These are phyloP conservation scores for Clonostachys byssicola DNA, from an alignment of 2,329 filamentous ascomycete genomes.

Conservation along the genomic window DNA sequence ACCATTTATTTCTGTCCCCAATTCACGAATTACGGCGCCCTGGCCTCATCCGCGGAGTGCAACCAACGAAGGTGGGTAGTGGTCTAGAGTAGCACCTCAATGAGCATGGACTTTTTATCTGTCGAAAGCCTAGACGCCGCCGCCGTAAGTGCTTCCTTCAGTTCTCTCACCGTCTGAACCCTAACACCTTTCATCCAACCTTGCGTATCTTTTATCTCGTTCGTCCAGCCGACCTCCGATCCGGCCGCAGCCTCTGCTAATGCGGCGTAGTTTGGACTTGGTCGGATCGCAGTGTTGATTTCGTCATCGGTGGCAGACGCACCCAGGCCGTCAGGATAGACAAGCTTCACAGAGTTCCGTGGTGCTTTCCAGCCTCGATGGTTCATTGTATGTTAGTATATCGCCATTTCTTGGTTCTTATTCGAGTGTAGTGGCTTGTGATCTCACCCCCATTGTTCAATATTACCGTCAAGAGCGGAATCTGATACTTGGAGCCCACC, in stretches of 20 bases:
- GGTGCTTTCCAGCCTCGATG: slow-evolving; percentile 22
- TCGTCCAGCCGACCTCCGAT: no score
- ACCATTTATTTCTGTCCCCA: no score
- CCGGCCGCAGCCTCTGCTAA: slow-evolving; percentile 19
- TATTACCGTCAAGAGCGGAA: slow-evolving; percentile 50
- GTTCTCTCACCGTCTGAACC: no score
- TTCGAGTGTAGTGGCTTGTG: background rate
- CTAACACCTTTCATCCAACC: no score
- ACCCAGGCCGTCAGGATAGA: slow-evolving; percentile 35
- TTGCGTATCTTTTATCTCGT: no score
- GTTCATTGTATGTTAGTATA: slow-evolving; percentile 6
- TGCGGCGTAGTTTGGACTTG: slow-evolving; percentile 33
- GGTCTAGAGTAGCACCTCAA: no score
- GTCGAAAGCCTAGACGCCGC: no score
- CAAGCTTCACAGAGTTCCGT: slow-evolving; percentile 32
- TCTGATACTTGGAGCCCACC: slow-evolving; percentile 48
- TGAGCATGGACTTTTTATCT: no score
- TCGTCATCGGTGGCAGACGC: slow-evolving; percentile 36
- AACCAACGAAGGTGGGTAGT: no score
- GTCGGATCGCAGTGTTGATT: slow-evolving; percentile 39
- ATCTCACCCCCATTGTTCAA: slow-evolving; percentile 50
- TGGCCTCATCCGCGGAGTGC: no score
- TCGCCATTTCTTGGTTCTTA: background rate
- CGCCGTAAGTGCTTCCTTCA: no score
- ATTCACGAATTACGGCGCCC: no score